Percentiles rank a stretch among this genome's conserved stretches.
phyloP scores from a whole-genome alignment of 768 basidiomycete genomes.

The Pleurotus citrinopileatus region DNA sequence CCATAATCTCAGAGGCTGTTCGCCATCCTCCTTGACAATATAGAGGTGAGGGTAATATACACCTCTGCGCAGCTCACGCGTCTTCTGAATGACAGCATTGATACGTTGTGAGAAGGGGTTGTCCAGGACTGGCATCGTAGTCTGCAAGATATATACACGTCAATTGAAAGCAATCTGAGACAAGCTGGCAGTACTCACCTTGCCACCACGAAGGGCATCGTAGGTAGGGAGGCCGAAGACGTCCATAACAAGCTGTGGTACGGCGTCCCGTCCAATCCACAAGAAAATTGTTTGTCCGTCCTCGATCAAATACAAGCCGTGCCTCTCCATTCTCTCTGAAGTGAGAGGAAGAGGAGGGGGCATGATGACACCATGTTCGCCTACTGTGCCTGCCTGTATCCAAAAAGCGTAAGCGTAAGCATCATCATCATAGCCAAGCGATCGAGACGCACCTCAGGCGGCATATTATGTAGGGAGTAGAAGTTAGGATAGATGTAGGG shows the following conservation, averaged over 20 bases:
- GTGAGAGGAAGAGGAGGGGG: slow-evolving; percentile 88
- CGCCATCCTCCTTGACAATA: slow-evolving; percentile 97
- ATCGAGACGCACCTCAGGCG: slow-evolving; percentile 63
- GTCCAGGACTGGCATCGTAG: slow-evolving; percentile 84
- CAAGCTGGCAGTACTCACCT: slow-evolving; percentile 47
- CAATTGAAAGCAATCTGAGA: background rate
- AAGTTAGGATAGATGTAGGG: slow-evolving; percentile 95
- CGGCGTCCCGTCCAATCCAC: slow-evolving; percentile 97
- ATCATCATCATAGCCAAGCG: background rate
- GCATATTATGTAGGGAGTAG: slow-evolving; percentile 97
- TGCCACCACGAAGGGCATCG: slow-evolving; percentile 88
- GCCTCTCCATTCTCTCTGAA: slow-evolving; percentile 91
- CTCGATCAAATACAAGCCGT: slow-evolving; percentile 95
- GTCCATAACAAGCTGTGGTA: slow-evolving; percentile 92
- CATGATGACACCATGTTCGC: slow-evolving; percentile 84
- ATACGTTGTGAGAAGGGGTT: slow-evolving; percentile 96
- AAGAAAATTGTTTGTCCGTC: slow-evolving; percentile 98
- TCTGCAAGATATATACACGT: slow-evolving; percentile 56
- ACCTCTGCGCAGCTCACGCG: slow-evolving; percentile 89
- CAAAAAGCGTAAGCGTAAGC: background rate
- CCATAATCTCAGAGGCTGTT: slow-evolving; percentile 92
- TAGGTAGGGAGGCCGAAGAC: slow-evolving; percentile 91
- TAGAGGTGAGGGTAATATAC: slow-evolving; percentile 94
- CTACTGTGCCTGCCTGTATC: slow-evolving; percentile 81
- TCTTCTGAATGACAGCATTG: slow-evolving; percentile 92